phyloP scores from a whole-genome alignment of 371 early-diverging fungal genomes.

The Circinella minor region DNA sequence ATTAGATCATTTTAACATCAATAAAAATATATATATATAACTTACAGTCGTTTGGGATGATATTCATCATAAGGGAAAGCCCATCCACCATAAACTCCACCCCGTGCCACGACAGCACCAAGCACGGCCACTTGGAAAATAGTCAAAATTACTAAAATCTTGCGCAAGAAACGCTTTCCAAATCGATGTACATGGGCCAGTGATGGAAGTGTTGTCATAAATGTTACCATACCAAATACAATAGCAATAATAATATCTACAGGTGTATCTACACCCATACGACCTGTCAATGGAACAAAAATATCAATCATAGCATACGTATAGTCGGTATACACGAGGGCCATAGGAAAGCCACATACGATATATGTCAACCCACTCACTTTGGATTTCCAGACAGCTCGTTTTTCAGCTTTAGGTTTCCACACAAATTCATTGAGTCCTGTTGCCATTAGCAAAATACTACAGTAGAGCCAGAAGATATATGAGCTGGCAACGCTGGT shows the following conservation, averaged over 20 bases:
- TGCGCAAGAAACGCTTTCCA: constrained; percentile 42
- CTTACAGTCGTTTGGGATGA: constrained; percentile 67
- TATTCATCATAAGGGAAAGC: constrained; percentile 65
- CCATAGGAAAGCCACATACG: constrained; percentile 40
- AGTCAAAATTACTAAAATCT: constrained; percentile 38
- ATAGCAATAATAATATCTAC: constrained; percentile 70
- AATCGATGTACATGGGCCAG: constrained; percentile 66
- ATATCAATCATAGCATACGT: constrained; percentile 61
- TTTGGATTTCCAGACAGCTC: constrained; percentile 29
- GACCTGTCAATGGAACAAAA: constrained; percentile 78
- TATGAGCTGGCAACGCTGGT: constrained; percentile 59
- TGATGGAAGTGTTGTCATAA: constrained; percentile 52
- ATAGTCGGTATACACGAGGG: constrained; percentile 52
- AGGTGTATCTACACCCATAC: constrained; percentile 73
- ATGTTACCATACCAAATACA: constrained; percentile 61
- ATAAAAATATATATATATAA: background rate
- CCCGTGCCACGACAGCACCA: constrained; percentile 41
- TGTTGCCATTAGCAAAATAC: constrained; percentile 27
- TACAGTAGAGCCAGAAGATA: constrained; percentile 47
- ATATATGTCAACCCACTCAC: constrained; percentile 46
- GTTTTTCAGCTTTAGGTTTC: constrained; percentile 24
- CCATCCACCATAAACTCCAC: constrained; percentile 40
- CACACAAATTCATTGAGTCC: constrained; percentile 38
- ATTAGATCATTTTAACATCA: too few relatives aligned
- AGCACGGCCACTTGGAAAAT: constrained; percentile 43